These are phyloP conservation scores for Phialocephala subalpina DNA, from an alignment of 2,329 filamentous ascomycete species.

Conservation along the genomic window DNA sequence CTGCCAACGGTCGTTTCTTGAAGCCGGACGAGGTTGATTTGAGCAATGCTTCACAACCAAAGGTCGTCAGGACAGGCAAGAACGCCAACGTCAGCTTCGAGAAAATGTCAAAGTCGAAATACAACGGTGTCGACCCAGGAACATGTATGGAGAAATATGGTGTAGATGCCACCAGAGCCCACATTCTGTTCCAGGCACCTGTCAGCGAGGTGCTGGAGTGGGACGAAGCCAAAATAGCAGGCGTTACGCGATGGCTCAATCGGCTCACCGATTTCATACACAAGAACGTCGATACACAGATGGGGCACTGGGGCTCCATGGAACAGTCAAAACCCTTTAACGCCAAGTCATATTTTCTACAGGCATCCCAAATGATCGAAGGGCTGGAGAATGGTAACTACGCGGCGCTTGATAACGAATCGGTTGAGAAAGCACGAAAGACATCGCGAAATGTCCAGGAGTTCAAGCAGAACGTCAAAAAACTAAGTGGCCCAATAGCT, in stretches of 20 bases:
- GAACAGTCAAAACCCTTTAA: neutral
- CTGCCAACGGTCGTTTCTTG: conserved; percentile 77
- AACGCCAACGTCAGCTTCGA: conserved; percentile 73
- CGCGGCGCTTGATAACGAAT: neutral
- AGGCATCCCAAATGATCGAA: neutral
- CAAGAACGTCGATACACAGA: neutral
- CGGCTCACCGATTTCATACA: conserved; percentile 56
- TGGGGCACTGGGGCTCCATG: neutral
- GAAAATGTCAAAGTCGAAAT: conserved; percentile 96
- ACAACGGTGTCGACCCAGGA: conserved; percentile 88
- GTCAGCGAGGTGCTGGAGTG: conserved; percentile 86
- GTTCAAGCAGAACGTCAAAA: neutral
- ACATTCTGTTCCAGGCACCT: conserved; percentile 89
- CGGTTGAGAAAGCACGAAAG: neutral
- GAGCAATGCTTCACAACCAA: conserved; percentile 61
- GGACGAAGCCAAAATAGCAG: conserved; percentile 84
- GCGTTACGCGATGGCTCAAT: conserved; percentile 81
- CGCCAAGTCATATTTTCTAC: neutral
- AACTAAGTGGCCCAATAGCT: neutral
- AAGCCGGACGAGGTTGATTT: conserved; percentile 78
- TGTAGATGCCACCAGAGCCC: conserved; percentile 83
- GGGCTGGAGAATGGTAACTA: neutral
- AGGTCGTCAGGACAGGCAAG: conserved; percentile 67
- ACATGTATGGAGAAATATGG: conserved; percentile 77
- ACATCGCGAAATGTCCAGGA: neutral